These are phyloP conservation scores for Aegle marmelos DNA, from an alignment of 345 rosid genomes.

Conservation along the genomic window DNA sequence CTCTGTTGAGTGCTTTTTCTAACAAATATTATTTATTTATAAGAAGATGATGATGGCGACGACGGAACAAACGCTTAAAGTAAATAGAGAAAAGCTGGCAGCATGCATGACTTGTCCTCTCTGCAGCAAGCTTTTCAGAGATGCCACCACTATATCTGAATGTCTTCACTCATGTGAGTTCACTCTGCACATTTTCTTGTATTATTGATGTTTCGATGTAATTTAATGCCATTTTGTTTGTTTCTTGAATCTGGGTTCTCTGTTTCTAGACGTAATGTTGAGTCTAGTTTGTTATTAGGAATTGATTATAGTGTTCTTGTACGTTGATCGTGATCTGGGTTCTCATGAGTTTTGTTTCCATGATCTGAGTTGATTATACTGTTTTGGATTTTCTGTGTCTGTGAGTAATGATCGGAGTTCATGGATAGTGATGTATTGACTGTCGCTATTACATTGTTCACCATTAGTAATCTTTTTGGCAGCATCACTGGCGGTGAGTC, in stretches of 20 bases:
- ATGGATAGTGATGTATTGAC: not conserved
- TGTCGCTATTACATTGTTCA: not conserved
- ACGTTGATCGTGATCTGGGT: not conserved
- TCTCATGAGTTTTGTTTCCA: not conserved
- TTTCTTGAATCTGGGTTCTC: slow-evolving; percentile 5
- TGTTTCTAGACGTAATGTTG: slow-evolving; percentile 1
- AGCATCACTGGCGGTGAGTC: not conserved
- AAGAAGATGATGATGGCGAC: slow-evolving; percentile 10
- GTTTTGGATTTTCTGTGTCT: not conserved
- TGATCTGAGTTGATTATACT: not conserved
- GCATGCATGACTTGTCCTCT: slow-evolving; percentile 51
- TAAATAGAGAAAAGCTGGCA: slow-evolving; percentile 23
- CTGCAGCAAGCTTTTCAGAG: slow-evolving; percentile 35
- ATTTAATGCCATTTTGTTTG: not conserved
- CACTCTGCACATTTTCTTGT: not conserved
- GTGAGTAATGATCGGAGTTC: not conserved
- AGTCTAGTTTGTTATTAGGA: not conserved
- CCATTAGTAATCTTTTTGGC: not conserved
- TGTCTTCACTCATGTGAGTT: slow-evolving; percentile 55
- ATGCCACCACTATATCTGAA: slow-evolving; percentile 53
- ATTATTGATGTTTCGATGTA: not conserved
- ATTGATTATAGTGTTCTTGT: not conserved
- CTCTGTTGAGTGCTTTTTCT: not conserved
- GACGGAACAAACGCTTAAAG: slow-evolving; percentile 19
- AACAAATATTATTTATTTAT: no score